Base-by-base conservation (phyloP, 2,329 filamentous ascomycete genomes). In the Colletotrichum spinosum region DNA sequence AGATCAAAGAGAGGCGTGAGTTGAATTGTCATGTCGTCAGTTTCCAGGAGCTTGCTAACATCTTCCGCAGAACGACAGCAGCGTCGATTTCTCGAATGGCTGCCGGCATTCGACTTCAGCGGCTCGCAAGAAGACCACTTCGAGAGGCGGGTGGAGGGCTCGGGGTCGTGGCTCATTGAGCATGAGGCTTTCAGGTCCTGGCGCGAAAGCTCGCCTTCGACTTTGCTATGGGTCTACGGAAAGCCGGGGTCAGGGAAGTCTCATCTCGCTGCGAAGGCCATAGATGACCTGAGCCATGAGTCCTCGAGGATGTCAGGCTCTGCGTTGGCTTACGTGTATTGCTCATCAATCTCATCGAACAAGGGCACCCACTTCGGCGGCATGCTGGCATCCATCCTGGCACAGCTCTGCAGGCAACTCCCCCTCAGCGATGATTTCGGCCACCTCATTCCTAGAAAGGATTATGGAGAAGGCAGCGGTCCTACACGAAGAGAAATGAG, bases 231-330 rank as follows among this genome's bases (percentile, higher is more conserved):
- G 59, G 15, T 62, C 6, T 38, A 51, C 35, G 59, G 59, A 6
- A 62, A 56, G 7, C 46, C 46, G 3, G 59, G 59, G 2, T 45
- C 37, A 8, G 59, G 59, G 3, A 62, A 62, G 15, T 62, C 52
- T 0, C 59, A 62, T 45, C 8, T 62, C 42, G 45, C 59, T 8
- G 46, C 52, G 5, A 8, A 45, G 3, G 45, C 44, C 12, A 61
- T 61, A 17, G 10, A 45, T 11, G 45, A 51, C 2, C 42, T 61
- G 13, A 25, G 38, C 46, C 25, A 25, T 25, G 25, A 25, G 25
- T 25, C 25, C 25, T 25, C 25, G 25, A 5, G 25, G 4, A 25
- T 5, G 25, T 5, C 25, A 25, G 25, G 25, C 25, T 25, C 25
- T 25, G 25, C 25, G 3, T 25, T 25, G 25, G 25, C 25, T 25